phyloP scores from a whole-genome alignment of 306 rosid genomes.

The Quercus suber region DNA sequence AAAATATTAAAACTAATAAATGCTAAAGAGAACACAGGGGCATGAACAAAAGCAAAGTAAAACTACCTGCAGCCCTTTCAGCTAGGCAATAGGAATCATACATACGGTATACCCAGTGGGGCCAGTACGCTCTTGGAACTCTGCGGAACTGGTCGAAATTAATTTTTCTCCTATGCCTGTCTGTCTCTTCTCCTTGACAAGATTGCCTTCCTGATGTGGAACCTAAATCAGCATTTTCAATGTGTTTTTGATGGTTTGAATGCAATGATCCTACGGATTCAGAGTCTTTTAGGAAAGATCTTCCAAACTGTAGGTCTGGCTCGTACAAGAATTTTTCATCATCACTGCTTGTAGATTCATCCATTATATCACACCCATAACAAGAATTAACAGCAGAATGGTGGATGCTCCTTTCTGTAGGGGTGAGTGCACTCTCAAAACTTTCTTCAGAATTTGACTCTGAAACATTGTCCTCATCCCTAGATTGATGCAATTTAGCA shows the following conservation, averaged over 20 bases:
- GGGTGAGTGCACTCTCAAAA: constrained; percentile 65
- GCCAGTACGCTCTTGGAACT: constrained; percentile 74
- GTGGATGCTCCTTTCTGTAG: constrained; percentile 56
- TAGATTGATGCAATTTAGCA: constrained; percentile 30
- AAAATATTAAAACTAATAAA: background rate
- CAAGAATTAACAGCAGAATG: constrained; percentile 43
- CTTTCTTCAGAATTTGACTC: constrained; percentile 70
- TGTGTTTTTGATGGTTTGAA: constrained; percentile 36
- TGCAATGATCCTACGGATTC: constrained; percentile 36
- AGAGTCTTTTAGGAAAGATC: constrained; percentile 37
- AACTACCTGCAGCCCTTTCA: constrained; percentile 77
- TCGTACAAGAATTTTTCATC: constrained; percentile 38
- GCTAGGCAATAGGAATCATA: constrained; percentile 87
- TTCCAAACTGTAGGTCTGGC: constrained; percentile 41
- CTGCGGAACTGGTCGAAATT: constrained; percentile 33
- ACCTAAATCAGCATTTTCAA: constrained; percentile 37
- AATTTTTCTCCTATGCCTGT: constrained; percentile 29
- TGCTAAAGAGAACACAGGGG: background rate
- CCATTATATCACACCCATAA: constrained; percentile 38
- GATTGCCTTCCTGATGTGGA: constrained; percentile 44
- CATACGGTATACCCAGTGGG: constrained; percentile 88
- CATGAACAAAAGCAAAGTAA: constrained; percentile 23
- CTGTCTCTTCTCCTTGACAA: constrained; percentile 31
- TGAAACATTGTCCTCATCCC: constrained; percentile 43
- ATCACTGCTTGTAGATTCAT: constrained; percentile 52